A percentile compares a stretch with the other conserved stretches of the same genome.
Evolutionary conservation across 257 asterid genomes (phyloP).

Genomic region (Fraxinus anomala): DNA sequence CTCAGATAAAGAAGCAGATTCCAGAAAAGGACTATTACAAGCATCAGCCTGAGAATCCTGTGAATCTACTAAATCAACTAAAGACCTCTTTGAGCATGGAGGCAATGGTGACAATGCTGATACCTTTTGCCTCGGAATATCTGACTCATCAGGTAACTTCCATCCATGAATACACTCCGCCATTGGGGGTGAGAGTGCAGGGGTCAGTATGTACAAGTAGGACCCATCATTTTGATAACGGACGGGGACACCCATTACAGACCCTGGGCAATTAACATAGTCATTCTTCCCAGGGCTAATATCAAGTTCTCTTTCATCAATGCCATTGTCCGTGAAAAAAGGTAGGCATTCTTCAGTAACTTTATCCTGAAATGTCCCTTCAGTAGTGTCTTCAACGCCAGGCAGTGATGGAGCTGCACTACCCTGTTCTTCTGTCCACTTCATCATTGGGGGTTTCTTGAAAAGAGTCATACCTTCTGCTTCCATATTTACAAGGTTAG

Average conservation of each 20-base stretch:
- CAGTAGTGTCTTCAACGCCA: constrained; percentile 24
- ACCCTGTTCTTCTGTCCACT: constrained; percentile 46
- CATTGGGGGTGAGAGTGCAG: constrained; percentile 68
- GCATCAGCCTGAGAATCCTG: constrained; percentile 50
- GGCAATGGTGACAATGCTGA: constrained; percentile 32
- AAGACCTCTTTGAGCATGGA: constrained; percentile 37
- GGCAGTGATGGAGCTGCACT: constrained; percentile 28
- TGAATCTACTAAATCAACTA: constrained; percentile 42
- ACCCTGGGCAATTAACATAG: constrained; percentile 33
- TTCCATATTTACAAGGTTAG: constrained; percentile 32
- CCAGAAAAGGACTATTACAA: constrained; percentile 38
- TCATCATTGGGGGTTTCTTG: constrained; percentile 63
- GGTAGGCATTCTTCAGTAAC: constrained; percentile 46
- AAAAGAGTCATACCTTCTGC: constrained; percentile 52
- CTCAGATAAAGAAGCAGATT: constrained; percentile 32
- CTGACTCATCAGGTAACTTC: constrained; percentile 44
- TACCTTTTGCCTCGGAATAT: constrained; percentile 27
- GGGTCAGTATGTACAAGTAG: constrained; percentile 73
- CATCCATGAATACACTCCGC: constrained; percentile 61
- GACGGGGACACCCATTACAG: constrained; percentile 66
- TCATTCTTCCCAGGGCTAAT: constrained; percentile 33
- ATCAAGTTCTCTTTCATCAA: constrained; percentile 35
- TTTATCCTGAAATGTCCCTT: constrained; percentile 32
- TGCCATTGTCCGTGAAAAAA: constrained; percentile 50
- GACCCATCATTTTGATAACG: constrained; percentile 85